Conservation (phyloP, 192 early-diverging fungal genomes). For the Backusella circina region DNA sequence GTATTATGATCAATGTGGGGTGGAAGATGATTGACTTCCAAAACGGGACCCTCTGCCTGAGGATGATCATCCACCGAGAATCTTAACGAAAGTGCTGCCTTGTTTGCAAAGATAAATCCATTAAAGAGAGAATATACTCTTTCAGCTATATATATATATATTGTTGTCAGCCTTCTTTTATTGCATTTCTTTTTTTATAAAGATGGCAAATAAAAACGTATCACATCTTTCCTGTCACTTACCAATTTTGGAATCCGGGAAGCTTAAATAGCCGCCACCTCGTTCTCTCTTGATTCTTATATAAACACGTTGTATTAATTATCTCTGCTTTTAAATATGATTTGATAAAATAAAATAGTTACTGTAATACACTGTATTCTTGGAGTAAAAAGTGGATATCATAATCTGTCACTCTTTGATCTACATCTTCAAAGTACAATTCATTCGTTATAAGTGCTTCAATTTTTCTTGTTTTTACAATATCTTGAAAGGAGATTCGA, state of each 20-base stretch:
- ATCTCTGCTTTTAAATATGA: slow-evolving; percentile 5
- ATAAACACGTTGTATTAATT: slow-evolving; percentile 5
- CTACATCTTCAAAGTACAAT: background rate
- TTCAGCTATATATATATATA: slow-evolving; percentile 22
- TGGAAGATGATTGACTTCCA: slow-evolving; percentile 31
- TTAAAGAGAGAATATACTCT: slow-evolving; percentile 38
- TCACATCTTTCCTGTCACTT: slow-evolving; percentile 6
- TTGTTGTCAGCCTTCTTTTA: background rate
- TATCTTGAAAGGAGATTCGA: background rate
- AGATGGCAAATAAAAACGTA: background rate
- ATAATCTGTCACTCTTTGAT: slow-evolving; percentile 2
- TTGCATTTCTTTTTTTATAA: background rate
- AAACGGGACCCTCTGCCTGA: slow-evolving; percentile 19
- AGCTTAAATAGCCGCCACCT: slow-evolving; percentile 20
- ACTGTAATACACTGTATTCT: slow-evolving; percentile 3
- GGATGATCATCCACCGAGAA: slow-evolving; percentile 16
- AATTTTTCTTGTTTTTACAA: background rate
- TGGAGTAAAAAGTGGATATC: background rate
- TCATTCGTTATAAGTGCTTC: background rate
- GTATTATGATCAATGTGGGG: slow-evolving; percentile 19
- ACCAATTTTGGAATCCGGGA: slow-evolving; percentile 17
- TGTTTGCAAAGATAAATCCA: slow-evolving; percentile 12
- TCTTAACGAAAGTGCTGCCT: slow-evolving; percentile 12
- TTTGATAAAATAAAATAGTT: slow-evolving; percentile 4
- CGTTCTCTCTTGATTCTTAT: slow-evolving; percentile 17